Conservation (phyloP, 2,329 filamentous ascomycete genomes). For the Xenoacremonium recifei region DNA sequence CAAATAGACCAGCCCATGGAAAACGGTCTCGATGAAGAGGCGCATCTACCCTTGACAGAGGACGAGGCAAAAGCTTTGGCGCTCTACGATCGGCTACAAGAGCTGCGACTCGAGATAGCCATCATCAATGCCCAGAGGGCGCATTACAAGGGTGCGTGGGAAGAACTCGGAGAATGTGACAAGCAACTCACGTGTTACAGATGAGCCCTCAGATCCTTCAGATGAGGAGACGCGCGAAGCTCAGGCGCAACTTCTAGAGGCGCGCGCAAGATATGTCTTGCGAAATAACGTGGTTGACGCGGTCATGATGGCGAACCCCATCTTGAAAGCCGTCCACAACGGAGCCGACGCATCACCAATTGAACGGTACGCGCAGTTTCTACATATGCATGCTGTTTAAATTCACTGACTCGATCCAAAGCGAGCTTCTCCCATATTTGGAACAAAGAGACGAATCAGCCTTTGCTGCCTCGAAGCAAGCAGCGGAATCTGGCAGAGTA, state of each 20-base stretch:
- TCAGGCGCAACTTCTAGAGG: slow-evolving; percentile 66
- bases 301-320: slow-evolving; percentile 70
- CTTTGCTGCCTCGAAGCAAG: slow-evolving; percentile 59
- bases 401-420: slow-evolving; percentile 34
- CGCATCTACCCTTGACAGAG: slow-evolving; percentile 56
- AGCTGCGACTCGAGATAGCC: slow-evolving; percentile 70
- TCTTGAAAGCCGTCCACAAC: slow-evolving; percentile 73
- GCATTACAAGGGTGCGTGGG: slow-evolving; percentile 34
- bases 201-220: slow-evolving; percentile 33
- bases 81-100: slow-evolving; percentile 69
- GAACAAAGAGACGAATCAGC: slow-evolving; percentile 67
- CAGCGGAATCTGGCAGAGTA: slow-evolving; percentile 49
- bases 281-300: slow-evolving; percentile 67
- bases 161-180: too few species aligned
- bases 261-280: slow-evolving; percentile 67
- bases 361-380: slow-evolving; percentile 57
- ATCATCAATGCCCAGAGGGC: slow-evolving; percentile 55
- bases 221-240: slow-evolving; percentile 54
- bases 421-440: slow-evolving; percentile 66
- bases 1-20: slow-evolving; percentile 28
- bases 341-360: slow-evolving; percentile 61
- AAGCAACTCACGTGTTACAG: too few species aligned
- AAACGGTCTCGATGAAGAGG: slow-evolving; percentile 31
- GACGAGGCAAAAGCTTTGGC: slow-evolving; percentile 65
- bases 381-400: background rate